Percentiles rank a stretch among this genome's conserved stretches.
Conservation (phyloP, 441 rosid genomes). For the Dalechampia spathulata region DNA sequence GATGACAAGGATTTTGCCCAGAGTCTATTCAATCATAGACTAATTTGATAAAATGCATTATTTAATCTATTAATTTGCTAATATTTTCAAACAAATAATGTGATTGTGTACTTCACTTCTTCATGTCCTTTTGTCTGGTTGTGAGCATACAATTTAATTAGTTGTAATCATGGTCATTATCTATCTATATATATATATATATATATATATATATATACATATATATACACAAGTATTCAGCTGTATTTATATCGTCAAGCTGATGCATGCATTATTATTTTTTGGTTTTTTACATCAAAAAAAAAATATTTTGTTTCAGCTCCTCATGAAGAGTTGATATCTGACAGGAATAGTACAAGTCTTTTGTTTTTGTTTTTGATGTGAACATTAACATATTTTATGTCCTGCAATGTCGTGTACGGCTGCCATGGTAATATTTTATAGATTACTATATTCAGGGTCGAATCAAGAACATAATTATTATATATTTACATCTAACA, state of each 20-base stretch:
- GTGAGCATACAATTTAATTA: slow-evolving; percentile 17
- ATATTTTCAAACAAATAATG: slow-evolving; percentile 6
- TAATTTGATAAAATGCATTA: slow-evolving; percentile 13
- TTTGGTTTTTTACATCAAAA: too few relatives aligned
- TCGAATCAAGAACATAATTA: too few relatives aligned
- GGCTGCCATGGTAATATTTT: slow-evolving; percentile 18
- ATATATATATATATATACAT: too few relatives aligned
- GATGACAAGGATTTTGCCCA: slow-evolving; percentile 1
- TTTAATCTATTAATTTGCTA: not conserved
- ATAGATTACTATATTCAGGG: not conserved
- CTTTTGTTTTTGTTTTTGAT: slow-evolving; percentile 17
- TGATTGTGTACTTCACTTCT: slow-evolving; percentile 24
- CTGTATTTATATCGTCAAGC: slow-evolving; percentile 12
- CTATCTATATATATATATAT: too few relatives aligned
- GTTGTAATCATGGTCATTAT: too few relatives aligned
- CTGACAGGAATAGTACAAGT: slow-evolving; percentile 36
- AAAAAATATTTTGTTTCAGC: slow-evolving; percentile 12
- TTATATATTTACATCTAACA: too few relatives aligned
- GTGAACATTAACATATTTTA: slow-evolving; percentile 5
- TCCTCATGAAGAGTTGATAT: slow-evolving; percentile 20
- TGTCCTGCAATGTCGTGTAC: slow-evolving; percentile 16
- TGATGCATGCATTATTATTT: slow-evolving; percentile 21
- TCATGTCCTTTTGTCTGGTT: slow-evolving; percentile 39
- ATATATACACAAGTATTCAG: slow-evolving; percentile 18
- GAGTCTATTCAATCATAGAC: too few relatives aligned